Base-by-base conservation (phyloP, 257 asterid species). In the Rubia yunnanensis region DNA sequence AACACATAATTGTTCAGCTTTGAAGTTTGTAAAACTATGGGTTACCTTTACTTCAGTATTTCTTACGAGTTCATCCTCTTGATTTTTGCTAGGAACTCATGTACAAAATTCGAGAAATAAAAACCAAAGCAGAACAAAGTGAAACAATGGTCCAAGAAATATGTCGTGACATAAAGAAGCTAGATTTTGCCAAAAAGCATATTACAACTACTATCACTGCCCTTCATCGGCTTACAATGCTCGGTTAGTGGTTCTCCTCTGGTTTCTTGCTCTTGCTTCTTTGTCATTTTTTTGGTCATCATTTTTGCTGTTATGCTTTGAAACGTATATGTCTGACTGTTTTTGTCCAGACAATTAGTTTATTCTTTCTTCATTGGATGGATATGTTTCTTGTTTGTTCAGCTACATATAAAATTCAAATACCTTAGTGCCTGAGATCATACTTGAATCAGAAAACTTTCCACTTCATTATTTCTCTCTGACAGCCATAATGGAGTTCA, bases 131-230 rank as follows among this genome's bases (percentile, higher is more conserved):
- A 66, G 97, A 89, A 82, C 99, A 92, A 86, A 92, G 97, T 77
- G 99, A 92, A 83, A 86, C 96, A 67, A 92, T 92, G 99, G 99
- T 92, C 79, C 99, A 92, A 83, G 99, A 92, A 84, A 92, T 92
- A 71, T 92, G 99, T 63, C 99, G 99, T 65, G 99, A 92, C 76
- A 92, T 92, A 79, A 92, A 92, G 87, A 92, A 92, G 79, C 81
- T 92, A 64, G 99, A 92, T 88, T 92, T 92, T 76, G 97, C 99
- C 26, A 92, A 92, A 86, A 92, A 92, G 83, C 96, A 92, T 75
- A 92, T 92, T 65, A 92, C 99, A 71, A 87, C 95, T 38, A 89
- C 99, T 27, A 92, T 92, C 68, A 92, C 97, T 55, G 96, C 99
- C 60, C 99, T 92, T 79, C 99, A 92, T 77, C 99, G 99, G 57